Evolutionary conservation across 1,284 basidiomycete genomes (phyloP), one percentile per base, ranked within the genome.

Genomic region (Hypsizygus ulmarius): DNA sequence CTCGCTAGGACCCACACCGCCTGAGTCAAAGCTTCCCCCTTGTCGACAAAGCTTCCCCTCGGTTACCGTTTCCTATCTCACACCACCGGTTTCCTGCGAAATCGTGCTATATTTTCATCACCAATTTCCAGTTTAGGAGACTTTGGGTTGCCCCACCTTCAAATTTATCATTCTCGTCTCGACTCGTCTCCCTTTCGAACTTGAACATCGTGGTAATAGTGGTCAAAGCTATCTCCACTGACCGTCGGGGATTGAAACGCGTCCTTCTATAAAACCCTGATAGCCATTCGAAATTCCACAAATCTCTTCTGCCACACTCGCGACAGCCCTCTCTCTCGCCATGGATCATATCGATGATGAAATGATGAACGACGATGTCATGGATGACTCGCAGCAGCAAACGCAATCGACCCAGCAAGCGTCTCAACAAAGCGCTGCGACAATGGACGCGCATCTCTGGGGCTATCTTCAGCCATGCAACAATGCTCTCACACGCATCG

Each of bases 391-490:
- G 16, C 62, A 70, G 47, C 58, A 59, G 14, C 72, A 78, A 45
- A 76, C 73, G 0, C 78, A 80, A 50, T 76, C 78, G n/a, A 80
- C 78, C 5, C 70, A 72, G 7, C 73, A 76, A 55, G 70, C 72
- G 1, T 78, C 77, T 0, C 72, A 78, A 57, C 68, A 39, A 66
- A 64, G 43, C 57, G 69, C 50, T 43, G 52, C 58, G 10, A 44
- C 52, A 34, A 35, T 67, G 48, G 77, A 82, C 49, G 47, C 57
- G 1, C 75, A 83, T 56, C 74, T 87, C 45, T 88, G 83, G 81
- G 86, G 84, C 8, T 83, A 75, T 54, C 72, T 88, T 45, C 75
- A 80, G 48, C 84, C 84, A 5, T 81, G 81, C 60, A 79, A 71
- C 54, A 50, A 65, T 18, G 51, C 58, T 2, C 63, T 84, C 7